These are phyloP conservation scores for Pseudogymnoascus sp. DNA, from an alignment of 2,329 filamentous ascomycete genomes.

Conservation along the genomic window DNA sequence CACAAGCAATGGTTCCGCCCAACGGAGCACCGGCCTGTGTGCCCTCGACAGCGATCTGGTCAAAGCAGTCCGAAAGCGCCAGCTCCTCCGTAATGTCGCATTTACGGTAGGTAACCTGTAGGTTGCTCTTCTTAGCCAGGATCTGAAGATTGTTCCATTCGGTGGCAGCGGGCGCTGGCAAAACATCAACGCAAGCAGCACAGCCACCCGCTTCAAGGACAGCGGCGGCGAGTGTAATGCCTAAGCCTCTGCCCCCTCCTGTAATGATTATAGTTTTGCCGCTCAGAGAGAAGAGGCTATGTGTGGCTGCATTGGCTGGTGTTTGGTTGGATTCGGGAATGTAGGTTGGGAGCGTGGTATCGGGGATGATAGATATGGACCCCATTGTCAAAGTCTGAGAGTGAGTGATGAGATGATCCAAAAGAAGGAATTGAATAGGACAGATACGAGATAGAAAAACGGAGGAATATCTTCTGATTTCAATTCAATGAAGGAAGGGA, in stretches of 20 bases:
- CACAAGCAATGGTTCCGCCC: conserved; percentile 32
- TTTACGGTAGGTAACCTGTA: conserved; percentile 26
- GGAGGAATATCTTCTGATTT: no score
- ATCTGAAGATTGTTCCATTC: conserved; percentile 30
- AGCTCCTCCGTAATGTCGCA: conserved; percentile 41
- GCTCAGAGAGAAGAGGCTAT: conserved; percentile 36
- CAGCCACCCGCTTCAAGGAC: conserved; percentile 41
- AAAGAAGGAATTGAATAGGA: background rate
- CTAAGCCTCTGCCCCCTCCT: conserved; percentile 42
- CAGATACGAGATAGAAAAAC: background rate
- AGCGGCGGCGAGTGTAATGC: conserved; percentile 40
- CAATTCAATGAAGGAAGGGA: background rate
- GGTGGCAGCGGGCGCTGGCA: conserved; percentile 28
- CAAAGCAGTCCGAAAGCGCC: conserved; percentile 28
- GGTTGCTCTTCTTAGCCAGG: background rate
- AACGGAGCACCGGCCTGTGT: background rate
- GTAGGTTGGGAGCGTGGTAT: conserved; percentile 8
- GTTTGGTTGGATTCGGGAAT: conserved; percentile 28
- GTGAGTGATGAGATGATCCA: background rate
- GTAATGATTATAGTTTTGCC: conserved; percentile 40
- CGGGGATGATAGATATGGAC: conserved; percentile 8
- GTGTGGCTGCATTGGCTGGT: conserved; percentile 19
- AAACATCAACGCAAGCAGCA: conserved; percentile 40
- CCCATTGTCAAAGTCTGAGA: background rate
- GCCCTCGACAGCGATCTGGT: background rate